Conservation (phyloP, 768 basidiomycete species). For the Goffeauzyma gilvescens region DNA sequence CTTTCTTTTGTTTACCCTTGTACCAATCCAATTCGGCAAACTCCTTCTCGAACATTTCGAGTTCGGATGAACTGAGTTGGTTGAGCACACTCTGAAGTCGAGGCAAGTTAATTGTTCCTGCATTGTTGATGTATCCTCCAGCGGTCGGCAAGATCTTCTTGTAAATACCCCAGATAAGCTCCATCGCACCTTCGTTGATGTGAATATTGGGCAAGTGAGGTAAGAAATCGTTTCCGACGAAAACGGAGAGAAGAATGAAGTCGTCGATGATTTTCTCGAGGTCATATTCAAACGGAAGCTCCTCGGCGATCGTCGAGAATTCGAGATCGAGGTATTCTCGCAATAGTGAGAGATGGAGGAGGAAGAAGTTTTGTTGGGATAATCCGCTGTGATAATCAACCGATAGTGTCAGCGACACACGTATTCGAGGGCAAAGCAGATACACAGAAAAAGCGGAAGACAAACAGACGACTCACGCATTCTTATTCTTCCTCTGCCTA, state of each 20-base stretch:
- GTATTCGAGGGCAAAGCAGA: too few relatives aligned
- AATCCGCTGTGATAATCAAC: too few relatives aligned
- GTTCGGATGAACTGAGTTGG: slow-evolving; percentile 73
- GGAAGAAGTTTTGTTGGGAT: slow-evolving; percentile 63
- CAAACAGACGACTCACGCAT: slow-evolving; percentile 34
- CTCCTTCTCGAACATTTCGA: slow-evolving; percentile 78
- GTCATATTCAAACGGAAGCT: slow-evolving; percentile 59
- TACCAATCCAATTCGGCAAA: slow-evolving; percentile 79
- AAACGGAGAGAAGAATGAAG: slow-evolving; percentile 88
- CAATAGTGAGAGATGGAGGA: slow-evolving; percentile 81
- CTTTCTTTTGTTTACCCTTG: slow-evolving; percentile 72
- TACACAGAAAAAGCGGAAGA: background rate
- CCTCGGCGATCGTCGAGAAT: slow-evolving; percentile 43
- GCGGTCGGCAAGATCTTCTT: slow-evolving; percentile 62
- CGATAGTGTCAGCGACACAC: too few relatives aligned
- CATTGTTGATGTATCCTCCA: slow-evolving; percentile 80
- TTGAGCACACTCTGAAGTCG: slow-evolving; percentile 71
- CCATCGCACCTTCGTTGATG: slow-evolving; percentile 91
- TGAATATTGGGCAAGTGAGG: slow-evolving; percentile 91
- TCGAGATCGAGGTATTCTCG: slow-evolving; percentile 95
- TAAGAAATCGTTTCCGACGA: slow-evolving; percentile 93
- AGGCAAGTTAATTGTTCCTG: slow-evolving; percentile 57
- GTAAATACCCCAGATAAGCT: slow-evolving; percentile 83
- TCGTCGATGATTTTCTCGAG: slow-evolving; percentile 94
- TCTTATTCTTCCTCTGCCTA: slow-evolving; percentile 53